Evolutionary conservation across 2,329 filamentous ascomycete species (phyloP), one percentile per base, ranked within the genome.

Genomic region (Beauveria scarabaeidicola): DNA sequence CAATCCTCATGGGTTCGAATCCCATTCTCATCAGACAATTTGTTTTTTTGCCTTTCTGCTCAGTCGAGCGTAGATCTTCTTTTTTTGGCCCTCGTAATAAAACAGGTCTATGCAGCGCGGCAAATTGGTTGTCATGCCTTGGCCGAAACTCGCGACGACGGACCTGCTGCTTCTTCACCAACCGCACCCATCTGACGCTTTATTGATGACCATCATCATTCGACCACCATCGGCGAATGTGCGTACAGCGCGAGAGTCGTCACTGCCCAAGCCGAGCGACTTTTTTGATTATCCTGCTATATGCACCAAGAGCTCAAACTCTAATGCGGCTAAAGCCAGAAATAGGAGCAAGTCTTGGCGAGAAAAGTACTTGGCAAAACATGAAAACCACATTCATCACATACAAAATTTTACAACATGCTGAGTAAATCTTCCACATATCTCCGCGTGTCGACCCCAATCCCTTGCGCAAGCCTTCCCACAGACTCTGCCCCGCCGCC

Each of bases 351-450:
- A 40, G n/a, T 11, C 17, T 2, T 19, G 2, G n/a, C 17, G 17
- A 58, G 25, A 23, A 13, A 36, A 21, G 41, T 36, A 1, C 32
- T 17, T 19, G 4, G 3, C 10, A 38, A 15, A 40, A 19, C 21
- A 44, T 5, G 32, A 13, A 13, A 36, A 36, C 32, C 2, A 36
- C 32, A 36, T 36, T 36, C 1, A 36, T 36, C 32, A 36, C 11
- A 6, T 36, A 1, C 32, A 25, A 50, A n/a, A n/a, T 15, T 19
- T 64, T 61, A 74, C 36, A 75, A 61, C 67, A 91, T 70, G 67
- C 80, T 89, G 70, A 91, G 73, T 59, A 92, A 69, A 1, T 84
- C 85, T 70, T 91, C 88, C 4, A 91, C 83, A 70, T 91, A 91
- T 68, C 81, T 82, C 70, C 85, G 81, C 32, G 88, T 90, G 75